Evolutionary conservation across 257 asterid genomes (phyloP), one percentile per base, ranked within the genome.

Genomic region (Solanum lignicaule): DNA sequence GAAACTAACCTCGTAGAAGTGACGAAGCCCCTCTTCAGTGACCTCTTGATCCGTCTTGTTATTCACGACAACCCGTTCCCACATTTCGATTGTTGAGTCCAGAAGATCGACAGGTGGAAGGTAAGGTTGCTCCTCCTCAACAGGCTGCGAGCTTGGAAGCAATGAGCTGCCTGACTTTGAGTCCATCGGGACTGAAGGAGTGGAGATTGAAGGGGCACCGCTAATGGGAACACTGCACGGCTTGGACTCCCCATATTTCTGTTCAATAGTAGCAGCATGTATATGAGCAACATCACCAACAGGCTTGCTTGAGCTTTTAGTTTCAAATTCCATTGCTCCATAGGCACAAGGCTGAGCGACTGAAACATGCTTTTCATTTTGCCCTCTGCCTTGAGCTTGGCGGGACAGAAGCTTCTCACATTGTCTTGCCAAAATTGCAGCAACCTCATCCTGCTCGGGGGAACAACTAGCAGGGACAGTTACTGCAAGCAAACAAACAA

Each of bases 401-500:
- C 68, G 11, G 68, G 68, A 81, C 27, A 16, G 66, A 81, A 46
- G 36, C 68, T 81, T 81, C 39, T 29, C 68, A 81, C 68, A 29
- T 81, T 81, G 65, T 21, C 85, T 27, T 81, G 85, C 85, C 38
- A 81, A 81, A 81, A 81, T 29, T 81, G 85, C 85, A 81, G 85
- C 66, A 46, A 81, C 68, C 38, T 81, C 85, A 2, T 81, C 25
- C 68, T 27, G 66, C 68, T 81, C 85, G 16, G 5, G 18, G 27
- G 68, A 46, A 46, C 39, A 8, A 41, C 27, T 15, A 81, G 38
- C 39, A 81, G 85, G 85, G 27, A 43, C 39, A 43, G 41, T 29
- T 81, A 9, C 68, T 81, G 39, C 68, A 81, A 43, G 39, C 85
- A 81, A 43, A 29, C 15, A 46, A 79, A 79, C 9, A 18, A 7